phyloP scores from a whole-genome alignment of 2,329 filamentous ascomycete genomes.

The Lecanosticta acicola region DNA sequence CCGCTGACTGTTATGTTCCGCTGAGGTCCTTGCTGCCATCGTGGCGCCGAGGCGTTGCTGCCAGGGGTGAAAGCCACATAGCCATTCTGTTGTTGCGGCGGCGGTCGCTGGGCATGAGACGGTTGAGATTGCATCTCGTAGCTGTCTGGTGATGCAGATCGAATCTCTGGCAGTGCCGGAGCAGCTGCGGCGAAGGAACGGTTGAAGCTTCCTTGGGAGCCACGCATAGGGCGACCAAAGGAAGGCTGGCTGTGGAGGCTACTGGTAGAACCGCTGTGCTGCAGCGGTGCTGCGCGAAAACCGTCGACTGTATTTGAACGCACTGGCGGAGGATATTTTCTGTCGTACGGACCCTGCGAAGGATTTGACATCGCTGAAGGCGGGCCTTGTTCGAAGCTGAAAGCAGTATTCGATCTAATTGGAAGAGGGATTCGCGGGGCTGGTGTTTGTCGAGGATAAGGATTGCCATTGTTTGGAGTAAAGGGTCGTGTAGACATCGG shows the following conservation, averaged over 20 bases:
- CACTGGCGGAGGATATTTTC: slow-evolving; percentile 15
- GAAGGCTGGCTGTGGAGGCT: slow-evolving; percentile 26
- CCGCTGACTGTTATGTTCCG: slow-evolving; percentile 19
- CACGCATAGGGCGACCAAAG: slow-evolving; percentile 12
- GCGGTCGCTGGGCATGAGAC: slow-evolving; percentile 11
- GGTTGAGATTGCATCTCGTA: slow-evolving; percentile 31
- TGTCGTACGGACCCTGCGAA: slow-evolving; percentile 13
- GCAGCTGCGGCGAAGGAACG: slow-evolving; percentile 1
- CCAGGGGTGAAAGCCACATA: slow-evolving; percentile 33
- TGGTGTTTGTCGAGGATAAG: slow-evolving; percentile 14
- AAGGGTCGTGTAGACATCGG: slow-evolving; percentile 14
- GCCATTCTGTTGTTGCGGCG: slow-evolving; percentile 10
- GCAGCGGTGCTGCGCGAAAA: slow-evolving; percentile 17
- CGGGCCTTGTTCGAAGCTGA: slow-evolving; percentile 12
- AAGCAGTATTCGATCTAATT: slow-evolving; percentile 16
- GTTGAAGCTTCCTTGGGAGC: not conserved
- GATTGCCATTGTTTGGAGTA: slow-evolving; percentile 4
- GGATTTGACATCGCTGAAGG: slow-evolving; percentile 2
- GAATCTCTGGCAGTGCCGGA: slow-evolving; percentile 6
- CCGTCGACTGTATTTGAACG: slow-evolving; percentile 26
- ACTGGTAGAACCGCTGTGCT: slow-evolving; percentile 20
- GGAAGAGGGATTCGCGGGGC: slow-evolving; percentile 13
- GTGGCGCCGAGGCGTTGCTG: slow-evolving; percentile 6
- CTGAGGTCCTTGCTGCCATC: slow-evolving; percentile 9
- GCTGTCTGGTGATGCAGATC: slow-evolving; percentile 17